Percentiles rank a stretch among this genome's conserved stretches.
Evolutionary conservation across 257 asterid species (phyloP).

Genomic region (Solanum chiquidenum): DNA sequence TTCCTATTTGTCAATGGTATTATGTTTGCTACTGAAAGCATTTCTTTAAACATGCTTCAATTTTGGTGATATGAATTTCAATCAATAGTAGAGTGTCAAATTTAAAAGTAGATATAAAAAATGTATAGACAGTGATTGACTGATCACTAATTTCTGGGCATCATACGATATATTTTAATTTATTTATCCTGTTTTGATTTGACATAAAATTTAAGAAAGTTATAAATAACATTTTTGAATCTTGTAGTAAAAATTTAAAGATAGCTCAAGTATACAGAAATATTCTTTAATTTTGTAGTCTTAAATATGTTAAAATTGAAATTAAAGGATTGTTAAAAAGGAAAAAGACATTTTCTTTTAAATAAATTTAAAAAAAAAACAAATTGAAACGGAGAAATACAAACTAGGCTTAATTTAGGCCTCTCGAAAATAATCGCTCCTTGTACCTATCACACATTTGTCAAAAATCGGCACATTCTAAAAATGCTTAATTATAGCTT

Average conservation of each 20-base stretch:
- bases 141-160: background rate
- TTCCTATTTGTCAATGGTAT: background rate
- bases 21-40: background rate
- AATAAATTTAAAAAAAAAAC: no score
- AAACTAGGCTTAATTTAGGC: background rate
- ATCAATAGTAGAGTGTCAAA: background rate
- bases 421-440: background rate
- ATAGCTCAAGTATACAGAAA: no score
- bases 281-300: fast-evolving
- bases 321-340: no score
- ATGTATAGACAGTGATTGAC: background rate
- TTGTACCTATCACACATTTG: background rate
- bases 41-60: background rate
- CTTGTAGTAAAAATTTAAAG: no score
- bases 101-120: background rate
- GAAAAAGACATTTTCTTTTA: no score
- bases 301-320: no score
- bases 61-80: background rate
- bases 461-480: background rate
- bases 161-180: background rate
- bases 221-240: no score
- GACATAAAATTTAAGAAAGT: background rate
- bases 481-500: background rate
- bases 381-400: background rate
- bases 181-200: background rate